Base-by-base conservation (phyloP, 441 rosid genomes). In the Bocquillonia castaneifolia region DNA sequence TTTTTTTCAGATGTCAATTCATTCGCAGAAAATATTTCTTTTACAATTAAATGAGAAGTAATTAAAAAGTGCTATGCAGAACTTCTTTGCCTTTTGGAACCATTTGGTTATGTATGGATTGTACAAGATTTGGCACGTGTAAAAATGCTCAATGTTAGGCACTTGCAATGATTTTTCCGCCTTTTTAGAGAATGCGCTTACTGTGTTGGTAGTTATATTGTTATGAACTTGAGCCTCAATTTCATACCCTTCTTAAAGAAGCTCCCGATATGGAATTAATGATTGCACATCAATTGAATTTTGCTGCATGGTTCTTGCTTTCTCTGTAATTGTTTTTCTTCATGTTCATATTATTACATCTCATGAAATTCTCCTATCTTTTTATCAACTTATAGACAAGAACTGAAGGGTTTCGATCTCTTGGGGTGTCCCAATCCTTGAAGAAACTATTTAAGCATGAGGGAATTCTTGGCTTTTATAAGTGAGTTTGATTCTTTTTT, bases 391-490 rank as follows among this genome's bases (percentile, higher is more conserved):
- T 77, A 42, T 77, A 93, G 98, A 89, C 97, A 26, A 88, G 98
- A 81, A 88, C 91, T 20, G 81, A 76, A 69, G 96, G 95, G 5
- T 91, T 88, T 74, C 89, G 78, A 68, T 82, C 95, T 73, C 88
- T 89, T 59, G 92, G 97, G 23, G 88, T 93, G 64, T 78, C 72
- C 66, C 87, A 84, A 67, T 83, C 95, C 67, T 72, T 91, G 32
- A 84, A 81, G 84, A 91, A 87, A 85, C 73, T 93, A 64, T 74
- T 85, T 57, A 87, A 86, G 78, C 88, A 85, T 69, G 98, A 91
- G 53, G 98, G 98, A 58, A 70, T 89, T 80, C 77, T 65, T 47
- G 99, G 99, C 45, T 89, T 93, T 72, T 93, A 91, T 62, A 89
- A 86, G 99, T 91, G 63, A 81, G 91, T 71, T 69, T 56, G 5